Evolutionary conservation across 495 filamentous ascomycete species (phyloP).

Genomic region (Penicillium herquei): DNA sequence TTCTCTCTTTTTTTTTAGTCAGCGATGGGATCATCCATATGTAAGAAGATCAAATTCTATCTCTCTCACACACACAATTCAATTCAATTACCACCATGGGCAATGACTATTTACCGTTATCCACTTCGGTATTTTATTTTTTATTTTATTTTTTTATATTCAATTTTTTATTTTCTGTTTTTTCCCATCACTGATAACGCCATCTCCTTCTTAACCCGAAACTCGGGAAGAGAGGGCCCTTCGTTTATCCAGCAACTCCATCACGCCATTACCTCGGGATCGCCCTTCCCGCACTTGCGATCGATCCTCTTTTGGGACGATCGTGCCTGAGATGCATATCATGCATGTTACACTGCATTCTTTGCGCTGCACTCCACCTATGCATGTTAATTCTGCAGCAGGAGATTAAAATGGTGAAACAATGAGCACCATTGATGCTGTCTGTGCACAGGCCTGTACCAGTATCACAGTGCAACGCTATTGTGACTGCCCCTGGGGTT

Average conservation of each 20-base stretch:
- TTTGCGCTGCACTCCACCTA: slow-evolving; percentile 6
- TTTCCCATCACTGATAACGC: not conserved
- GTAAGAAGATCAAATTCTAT: slow-evolving; percentile 2
- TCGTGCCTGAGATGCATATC: slow-evolving; percentile 19
- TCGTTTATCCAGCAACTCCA: slow-evolving; percentile 9
- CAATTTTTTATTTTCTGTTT: not conserved
- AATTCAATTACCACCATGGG: not conserved
- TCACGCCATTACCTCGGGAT: slow-evolving; percentile 30
- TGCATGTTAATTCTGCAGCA: not conserved
- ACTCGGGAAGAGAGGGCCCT: not conserved
- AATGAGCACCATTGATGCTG: not conserved
- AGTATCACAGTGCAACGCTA: not conserved
- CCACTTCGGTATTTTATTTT: not conserved
- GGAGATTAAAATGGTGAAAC: not conserved
- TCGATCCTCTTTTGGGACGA: slow-evolving; percentile 15
- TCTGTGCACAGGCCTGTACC: not conserved
- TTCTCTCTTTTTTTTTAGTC: slow-evolving; percentile 23
- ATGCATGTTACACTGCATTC: slow-evolving; percentile 18
- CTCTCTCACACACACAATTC: not conserved
- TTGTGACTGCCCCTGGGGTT: not conserved
- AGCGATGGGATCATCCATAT: slow-evolving; percentile 13
- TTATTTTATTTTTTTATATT: not conserved
- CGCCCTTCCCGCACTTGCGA: slow-evolving; percentile 18
- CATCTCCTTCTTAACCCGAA: not conserved
- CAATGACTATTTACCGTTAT: not conserved